These are phyloP conservation scores for Paraconiothyrium sp. DNA, from an alignment of 2,329 filamentous ascomycete species.

Conservation along the genomic window DNA sequence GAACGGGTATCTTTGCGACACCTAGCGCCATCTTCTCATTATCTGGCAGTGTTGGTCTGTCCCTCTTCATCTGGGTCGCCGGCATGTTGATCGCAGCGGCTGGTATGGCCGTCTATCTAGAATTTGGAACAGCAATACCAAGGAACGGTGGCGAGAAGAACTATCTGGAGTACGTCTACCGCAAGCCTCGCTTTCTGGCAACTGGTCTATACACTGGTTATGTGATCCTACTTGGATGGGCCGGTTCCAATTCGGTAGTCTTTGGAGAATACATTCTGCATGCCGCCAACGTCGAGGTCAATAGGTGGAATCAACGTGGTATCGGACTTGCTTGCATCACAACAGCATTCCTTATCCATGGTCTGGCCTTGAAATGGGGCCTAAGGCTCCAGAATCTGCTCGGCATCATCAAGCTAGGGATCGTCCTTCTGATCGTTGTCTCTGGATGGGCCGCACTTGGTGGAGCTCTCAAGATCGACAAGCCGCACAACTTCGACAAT, in stretches of 20 bases:
- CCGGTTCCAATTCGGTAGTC: conserved; percentile 72
- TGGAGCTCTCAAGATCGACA: conserved; percentile 68
- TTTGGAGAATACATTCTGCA: conserved; percentile 77
- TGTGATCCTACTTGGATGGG: conserved; percentile 70
- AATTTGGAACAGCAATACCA: conserved; percentile 72
- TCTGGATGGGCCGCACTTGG: conserved; percentile 69
- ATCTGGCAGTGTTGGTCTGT: conserved; percentile 69
- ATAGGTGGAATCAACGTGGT: conserved; percentile 73
- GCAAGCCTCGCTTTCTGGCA: conserved; percentile 67
- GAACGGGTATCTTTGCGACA: conserved; percentile 73
- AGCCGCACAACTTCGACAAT: conserved; percentile 70
- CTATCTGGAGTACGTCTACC: conserved; percentile 72
- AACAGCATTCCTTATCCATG: conserved; percentile 71
- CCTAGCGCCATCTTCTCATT: conserved; percentile 66
- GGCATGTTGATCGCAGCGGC: conserved; percentile 70
- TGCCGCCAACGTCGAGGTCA: conserved; percentile 69
- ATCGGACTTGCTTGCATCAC: conserved; percentile 74
- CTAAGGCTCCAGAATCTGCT: conserved; percentile 73
- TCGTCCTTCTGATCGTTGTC: conserved; percentile 72
- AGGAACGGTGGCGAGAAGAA: conserved; percentile 73
- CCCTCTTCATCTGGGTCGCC: conserved; percentile 70
- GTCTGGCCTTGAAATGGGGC: conserved; percentile 70
- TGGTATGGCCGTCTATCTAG: conserved; percentile 71
- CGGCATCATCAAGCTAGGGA: conserved; percentile 71
- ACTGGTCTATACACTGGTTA: conserved; percentile 70